These are phyloP conservation scores for Populus nigra DNA, from an alignment of 345 rosid genomes.

Conservation along the genomic window DNA sequence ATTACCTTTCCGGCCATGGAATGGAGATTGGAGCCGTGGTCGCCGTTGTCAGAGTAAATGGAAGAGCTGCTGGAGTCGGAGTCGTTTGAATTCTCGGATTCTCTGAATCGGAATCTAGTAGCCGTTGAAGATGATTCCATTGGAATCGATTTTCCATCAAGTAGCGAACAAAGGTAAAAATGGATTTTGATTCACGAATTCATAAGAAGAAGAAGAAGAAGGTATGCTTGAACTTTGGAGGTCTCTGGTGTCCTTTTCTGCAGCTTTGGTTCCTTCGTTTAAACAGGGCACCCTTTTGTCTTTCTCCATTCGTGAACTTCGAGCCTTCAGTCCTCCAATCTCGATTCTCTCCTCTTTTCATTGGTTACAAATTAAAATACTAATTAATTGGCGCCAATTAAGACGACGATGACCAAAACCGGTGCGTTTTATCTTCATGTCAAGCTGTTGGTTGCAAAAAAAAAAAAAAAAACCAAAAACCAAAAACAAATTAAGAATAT, in stretches of 20 bases:
- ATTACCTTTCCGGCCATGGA: constrained; percentile 58
- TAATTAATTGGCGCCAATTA: constrained; percentile 6
- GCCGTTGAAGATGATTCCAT: constrained; percentile 40
- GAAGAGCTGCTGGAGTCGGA: constrained; percentile 37
- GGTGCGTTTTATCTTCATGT: background rate
- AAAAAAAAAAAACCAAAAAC: no score
- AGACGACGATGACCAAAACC: background rate
- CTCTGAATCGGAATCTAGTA: constrained; percentile 51
- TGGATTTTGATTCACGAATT: constrained; percentile 5
- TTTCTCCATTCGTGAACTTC: background rate
- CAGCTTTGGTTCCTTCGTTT: constrained; percentile 18
- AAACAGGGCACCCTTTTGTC: background rate
- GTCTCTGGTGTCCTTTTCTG: constrained; percentile 25
- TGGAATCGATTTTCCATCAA: constrained; percentile 9
- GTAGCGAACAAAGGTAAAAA: background rate
- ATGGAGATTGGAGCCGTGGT: constrained; percentile 35
- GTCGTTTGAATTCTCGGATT: constrained; percentile 24
- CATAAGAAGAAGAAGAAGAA: background rate
- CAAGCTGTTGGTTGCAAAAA: no score
- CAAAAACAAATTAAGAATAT: no score
- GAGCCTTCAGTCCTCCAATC: no score
- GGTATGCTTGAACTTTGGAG: constrained; percentile 9
- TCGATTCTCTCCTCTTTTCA: no score
- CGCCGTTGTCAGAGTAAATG: constrained; percentile 26
- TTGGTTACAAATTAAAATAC: background rate